A percentile compares a stretch with the other conserved stretches of the same genome.
phyloP scores from a whole-genome alignment of 805 yeast genomes.

The Candida sithepensis region DNA sequence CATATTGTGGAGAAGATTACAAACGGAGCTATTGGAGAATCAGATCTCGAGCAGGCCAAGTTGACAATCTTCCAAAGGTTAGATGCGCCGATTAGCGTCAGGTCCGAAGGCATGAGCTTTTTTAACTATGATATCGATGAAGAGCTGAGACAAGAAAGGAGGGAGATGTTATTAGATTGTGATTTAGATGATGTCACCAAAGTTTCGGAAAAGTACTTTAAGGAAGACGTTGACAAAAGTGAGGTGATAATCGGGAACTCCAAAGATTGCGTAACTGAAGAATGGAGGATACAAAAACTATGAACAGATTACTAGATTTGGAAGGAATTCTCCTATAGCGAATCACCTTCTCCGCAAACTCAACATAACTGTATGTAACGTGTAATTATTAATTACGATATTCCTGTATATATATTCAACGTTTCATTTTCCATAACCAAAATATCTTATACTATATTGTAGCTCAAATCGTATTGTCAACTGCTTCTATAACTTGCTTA shows the following conservation, averaged over 20 bases:
- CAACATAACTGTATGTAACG: no score
- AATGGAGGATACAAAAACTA: conserved; percentile 2
- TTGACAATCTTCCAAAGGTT: conserved; percentile 85
- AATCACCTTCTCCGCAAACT: no score
- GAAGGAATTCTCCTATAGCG: neutral
- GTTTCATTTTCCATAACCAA: no score
- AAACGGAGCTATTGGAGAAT: conserved; percentile 31
- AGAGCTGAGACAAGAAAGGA: conserved; percentile 74
- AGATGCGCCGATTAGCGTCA: conserved; percentile 84
- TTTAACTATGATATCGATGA: conserved; percentile 72
- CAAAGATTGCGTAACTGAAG: neutral
- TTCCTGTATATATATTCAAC: no score
- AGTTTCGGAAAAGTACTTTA: conserved; percentile 66
- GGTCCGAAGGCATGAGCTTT: conserved; percentile 66
- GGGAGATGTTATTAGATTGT: conserved; percentile 70
- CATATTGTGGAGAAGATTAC: conserved; percentile 36
- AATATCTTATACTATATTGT: no score
- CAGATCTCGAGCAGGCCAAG: conserved; percentile 85
- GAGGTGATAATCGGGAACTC: conserved; percentile 18
- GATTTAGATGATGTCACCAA: conserved; percentile 55
- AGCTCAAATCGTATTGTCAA: no score
- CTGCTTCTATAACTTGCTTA: no score
- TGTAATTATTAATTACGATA: no score
- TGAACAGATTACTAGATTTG: neutral
- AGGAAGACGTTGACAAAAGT: conserved; percentile 16